Evolutionary conservation across 2,329 filamentous ascomycete genomes (phyloP), one percentile per base, ranked within the genome.

Genomic region (Microdochium bolleyi): DNA sequence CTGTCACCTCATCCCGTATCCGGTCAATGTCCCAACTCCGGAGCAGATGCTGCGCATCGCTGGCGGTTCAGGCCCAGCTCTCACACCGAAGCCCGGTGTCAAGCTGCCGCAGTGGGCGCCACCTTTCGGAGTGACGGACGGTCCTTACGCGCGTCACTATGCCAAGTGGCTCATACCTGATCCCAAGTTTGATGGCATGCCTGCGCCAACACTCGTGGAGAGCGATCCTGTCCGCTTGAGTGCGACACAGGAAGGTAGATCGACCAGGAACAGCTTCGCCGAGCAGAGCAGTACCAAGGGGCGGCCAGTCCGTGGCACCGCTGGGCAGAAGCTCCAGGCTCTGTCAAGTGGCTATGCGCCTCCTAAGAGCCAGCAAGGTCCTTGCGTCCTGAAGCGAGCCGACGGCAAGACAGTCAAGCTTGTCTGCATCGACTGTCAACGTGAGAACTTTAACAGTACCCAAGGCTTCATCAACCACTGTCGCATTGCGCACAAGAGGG

Each of bases 391-490:
- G 66, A 92, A 90, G 71, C 87, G 91, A 61, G 85, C 87, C 52
- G 92, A 97, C 70, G 89, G 89, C 53, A 79, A 89, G 64, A 84
- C 86, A 58, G 92, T 97, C 58, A 95, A 95, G 70, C 79, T 97
- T 49, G 87, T 95, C 57, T 99, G 94, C 74, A 72, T 88, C 54
- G 88, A 94, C 67, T 97, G 94, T 70, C 80, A 90, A 50, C 82
- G 92, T 57, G 89, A 90, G 67, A 89, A 96, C 68, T 97, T 97
- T 65, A 92, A 88, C 53, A 97, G 92, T 72, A 95, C 92, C 0
- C 94, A 97, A 69, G 94, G 94, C n/a, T 97, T 97, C 71, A 94
- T 99, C 73, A 99, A 99, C 65, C 94, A 99, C 67, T 97, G 92
- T 67, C 90, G 94, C 53, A 97, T 99, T 62, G 91, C 92, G 24